Conservation (phyloP, 2,329 filamentous ascomycete genomes). For the Coccinonectria pachysandricola region DNA sequence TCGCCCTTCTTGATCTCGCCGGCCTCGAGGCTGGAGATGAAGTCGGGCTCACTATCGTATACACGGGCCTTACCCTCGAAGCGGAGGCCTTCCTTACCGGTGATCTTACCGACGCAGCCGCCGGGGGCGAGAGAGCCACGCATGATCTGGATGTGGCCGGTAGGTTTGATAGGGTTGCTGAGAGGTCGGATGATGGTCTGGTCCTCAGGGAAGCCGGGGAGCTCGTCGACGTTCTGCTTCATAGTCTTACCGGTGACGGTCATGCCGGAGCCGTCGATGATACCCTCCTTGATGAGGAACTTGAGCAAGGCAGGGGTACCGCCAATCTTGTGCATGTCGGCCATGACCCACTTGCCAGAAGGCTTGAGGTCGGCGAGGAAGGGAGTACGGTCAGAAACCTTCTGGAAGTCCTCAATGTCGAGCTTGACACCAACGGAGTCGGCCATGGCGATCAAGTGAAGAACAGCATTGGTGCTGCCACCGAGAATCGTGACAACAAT, state of each 20-base stretch:
- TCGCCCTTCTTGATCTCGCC: slow-evolving; percentile 75
- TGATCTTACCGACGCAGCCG: slow-evolving; percentile 87
- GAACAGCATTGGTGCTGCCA: slow-evolving; percentile 76
- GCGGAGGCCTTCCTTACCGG: slow-evolving; percentile 78
- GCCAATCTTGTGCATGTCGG: slow-evolving; percentile 73
- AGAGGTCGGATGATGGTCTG: slow-evolving; percentile 77
- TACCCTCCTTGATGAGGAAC: slow-evolving; percentile 70
- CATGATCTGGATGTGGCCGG: slow-evolving; percentile 82
- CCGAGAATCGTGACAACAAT: slow-evolving; percentile 72
- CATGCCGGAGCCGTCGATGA: slow-evolving; percentile 69
- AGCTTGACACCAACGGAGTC: slow-evolving; percentile 73
- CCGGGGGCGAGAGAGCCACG: slow-evolving; percentile 76
- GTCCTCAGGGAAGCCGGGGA: slow-evolving; percentile 61
- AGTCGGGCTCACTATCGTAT: slow-evolving; percentile 73
- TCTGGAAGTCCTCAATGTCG: slow-evolving; percentile 79
- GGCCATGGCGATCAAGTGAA: slow-evolving; percentile 76
- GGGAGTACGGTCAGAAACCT: slow-evolving; percentile 66
- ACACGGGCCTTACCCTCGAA: slow-evolving; percentile 75
- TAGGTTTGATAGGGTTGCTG: slow-evolving; percentile 74
- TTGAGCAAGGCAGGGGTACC: slow-evolving; percentile 83
- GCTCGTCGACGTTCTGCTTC: slow-evolving; percentile 71
- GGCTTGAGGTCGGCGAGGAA: slow-evolving; percentile 78
- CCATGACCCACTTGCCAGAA: slow-evolving; percentile 81
- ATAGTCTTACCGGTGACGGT: slow-evolving; percentile 88
- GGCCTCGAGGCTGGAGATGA: slow-evolving; percentile 66